These are phyloP conservation scores for Mrakia gelida DNA, from an alignment of 768 basidiomycete species.

Conservation along the genomic window DNA sequence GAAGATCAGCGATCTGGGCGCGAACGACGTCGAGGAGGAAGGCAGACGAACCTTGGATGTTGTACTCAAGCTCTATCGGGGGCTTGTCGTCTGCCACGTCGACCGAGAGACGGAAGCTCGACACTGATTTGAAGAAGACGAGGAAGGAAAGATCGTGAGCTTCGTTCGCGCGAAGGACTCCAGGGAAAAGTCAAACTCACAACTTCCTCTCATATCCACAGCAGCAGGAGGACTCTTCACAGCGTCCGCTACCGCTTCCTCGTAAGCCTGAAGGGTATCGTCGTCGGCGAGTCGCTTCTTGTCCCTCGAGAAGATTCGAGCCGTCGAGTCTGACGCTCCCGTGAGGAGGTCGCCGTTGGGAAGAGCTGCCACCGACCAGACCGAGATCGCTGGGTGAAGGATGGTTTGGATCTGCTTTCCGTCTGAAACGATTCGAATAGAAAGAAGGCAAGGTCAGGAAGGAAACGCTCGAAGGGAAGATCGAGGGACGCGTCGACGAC, in stretches of 20 bases:
- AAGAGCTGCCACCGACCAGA: conserved; percentile 41
- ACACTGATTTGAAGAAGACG: neutral
- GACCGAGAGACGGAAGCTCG: conserved; percentile 38
- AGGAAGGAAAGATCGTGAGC: no score
- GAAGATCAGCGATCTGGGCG: neutral
- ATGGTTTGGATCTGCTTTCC: conserved; percentile 33
- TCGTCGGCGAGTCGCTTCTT: conserved; percentile 31
- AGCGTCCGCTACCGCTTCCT: conserved; percentile 29
- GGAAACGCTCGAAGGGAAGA: neutral
- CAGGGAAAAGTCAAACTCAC: neutral
- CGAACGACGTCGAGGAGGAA: neutral
- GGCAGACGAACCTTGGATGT: conserved; percentile 31
- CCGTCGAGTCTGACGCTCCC: conserved; percentile 39
- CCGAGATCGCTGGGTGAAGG: conserved; percentile 42
- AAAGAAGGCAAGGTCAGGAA: neutral
- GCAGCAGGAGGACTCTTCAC: conserved; percentile 28
- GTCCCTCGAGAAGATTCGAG: conserved; percentile 38
- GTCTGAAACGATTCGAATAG: conserved; percentile 16
- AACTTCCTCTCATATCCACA: neutral
- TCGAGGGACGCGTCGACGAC: neutral
- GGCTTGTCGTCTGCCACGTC: conserved; percentile 39
- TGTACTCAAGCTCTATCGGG: conserved; percentile 36
- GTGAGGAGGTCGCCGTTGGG: conserved; percentile 42
- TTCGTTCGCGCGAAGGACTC: no score
- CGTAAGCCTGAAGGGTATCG: conserved; percentile 33